Evolutionary conservation across 495 filamentous ascomycete species (phyloP), one percentile per base, ranked within the genome.

Genomic region (Podospora didyma): DNA sequence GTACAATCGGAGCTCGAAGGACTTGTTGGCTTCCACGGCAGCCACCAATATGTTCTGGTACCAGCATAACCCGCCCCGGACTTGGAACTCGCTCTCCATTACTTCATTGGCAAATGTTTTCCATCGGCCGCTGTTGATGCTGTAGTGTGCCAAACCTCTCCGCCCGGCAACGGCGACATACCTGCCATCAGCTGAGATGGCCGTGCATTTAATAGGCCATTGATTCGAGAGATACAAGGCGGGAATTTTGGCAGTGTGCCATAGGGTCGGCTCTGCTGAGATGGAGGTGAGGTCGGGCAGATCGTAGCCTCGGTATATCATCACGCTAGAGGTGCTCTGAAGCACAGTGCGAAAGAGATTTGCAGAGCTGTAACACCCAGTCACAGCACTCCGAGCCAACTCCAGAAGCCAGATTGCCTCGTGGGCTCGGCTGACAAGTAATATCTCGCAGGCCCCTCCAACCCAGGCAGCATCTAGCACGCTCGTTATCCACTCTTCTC

Each of bases 61-160:
- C 95, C 95, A 99, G 63, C 92, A 96, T 91, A 99, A 96, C 0
- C 95, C 95, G 21, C 95, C 95, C 58, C 92, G 78, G 21, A 99
- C 89, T 22, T 89, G 81, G 65, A 99, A 97, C 37, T 89, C 88
- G 59, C 94, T 90, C 65, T 97, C 93, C 62, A 86, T 80, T 44
- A 77, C 83, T 22, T 86, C 79, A 62, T 94, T 89, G 51, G 86
- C 83, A 70, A 97, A 97, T 0, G 87, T 92, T 65, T 94, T 97
- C 95, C 95, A 99, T 56, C 95, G 82, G 22, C 92, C 89, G 70
- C 93, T 97, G 60, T 85, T 88, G 44, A 97, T 84, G 61, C 93
- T 97, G 70, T 97, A 99, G 69, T 99, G 95, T 17, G 92, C 95
- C 34, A 99, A 73, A 1, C 95, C 95, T 51, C 93, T 82, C 60